These are phyloP conservation scores for Kwoniella shivajii DNA, from an alignment of 1,284 basidiomycete genomes.

Conservation along the genomic window DNA sequence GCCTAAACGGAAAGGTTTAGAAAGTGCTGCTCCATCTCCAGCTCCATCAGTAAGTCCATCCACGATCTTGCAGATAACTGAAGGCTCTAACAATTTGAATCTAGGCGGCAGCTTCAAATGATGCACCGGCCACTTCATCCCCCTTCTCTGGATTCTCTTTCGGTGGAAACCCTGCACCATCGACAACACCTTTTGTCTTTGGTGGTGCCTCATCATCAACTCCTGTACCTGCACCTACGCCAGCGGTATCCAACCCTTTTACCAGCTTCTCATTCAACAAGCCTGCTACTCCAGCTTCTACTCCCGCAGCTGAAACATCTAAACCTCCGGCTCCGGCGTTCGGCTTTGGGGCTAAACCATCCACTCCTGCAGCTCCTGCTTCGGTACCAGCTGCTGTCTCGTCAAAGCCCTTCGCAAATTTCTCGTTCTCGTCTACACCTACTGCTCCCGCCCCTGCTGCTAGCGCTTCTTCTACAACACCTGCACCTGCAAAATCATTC, in stretches of 20 bases:
- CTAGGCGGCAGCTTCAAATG: slow-evolving; percentile 8
- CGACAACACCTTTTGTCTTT: slow-evolving; percentile 17
- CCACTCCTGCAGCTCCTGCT: slow-evolving; percentile 20
- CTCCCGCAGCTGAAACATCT: slow-evolving; percentile 9
- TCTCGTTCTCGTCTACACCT: slow-evolving; percentile 55
- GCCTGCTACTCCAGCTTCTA: slow-evolving; percentile 14
- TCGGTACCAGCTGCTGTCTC: neutral
- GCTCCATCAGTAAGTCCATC: slow-evolving; percentile 5
- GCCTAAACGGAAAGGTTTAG: slow-evolving; percentile 49
- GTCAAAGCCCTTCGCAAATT: neutral
- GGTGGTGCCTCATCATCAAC: slow-evolving; percentile 7
- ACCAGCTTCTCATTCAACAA: slow-evolving; percentile 31
- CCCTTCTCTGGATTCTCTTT: slow-evolving; percentile 35
- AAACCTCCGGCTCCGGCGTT: slow-evolving; percentile 11
- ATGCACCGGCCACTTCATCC: slow-evolving; percentile 15
- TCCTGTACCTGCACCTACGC: slow-evolving; percentile 19
- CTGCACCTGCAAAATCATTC: slow-evolving; percentile 2
- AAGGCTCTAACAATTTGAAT: neutral
- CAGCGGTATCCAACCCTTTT: slow-evolving; percentile 22
- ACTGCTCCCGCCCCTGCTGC: slow-evolving; percentile 1
- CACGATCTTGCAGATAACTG: slow-evolving; percentile 10
- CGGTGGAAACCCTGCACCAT: slow-evolving; percentile 10
- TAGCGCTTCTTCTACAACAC: neutral
- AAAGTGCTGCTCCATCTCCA: slow-evolving; percentile 19
- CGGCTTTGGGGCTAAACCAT: slow-evolving; percentile 13